A percentile compares a stretch with the other conserved stretches of the same genome.
Conservation (phyloP, 208 protist genomes). For the Trypanosoma cruzi region DNA sequence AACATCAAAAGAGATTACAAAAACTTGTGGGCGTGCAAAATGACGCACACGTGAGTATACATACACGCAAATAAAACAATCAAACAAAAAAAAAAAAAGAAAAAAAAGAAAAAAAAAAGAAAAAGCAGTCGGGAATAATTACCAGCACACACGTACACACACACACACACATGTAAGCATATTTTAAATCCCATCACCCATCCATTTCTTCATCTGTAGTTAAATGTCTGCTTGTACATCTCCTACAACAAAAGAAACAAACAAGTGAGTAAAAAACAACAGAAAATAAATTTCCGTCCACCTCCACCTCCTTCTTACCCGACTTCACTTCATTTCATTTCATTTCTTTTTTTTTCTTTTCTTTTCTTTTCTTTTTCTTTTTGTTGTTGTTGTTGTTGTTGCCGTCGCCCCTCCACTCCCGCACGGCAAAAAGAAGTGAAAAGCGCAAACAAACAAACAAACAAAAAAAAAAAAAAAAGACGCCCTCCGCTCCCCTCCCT, state of each 20-base stretch:
- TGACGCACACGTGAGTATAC: too few species aligned
- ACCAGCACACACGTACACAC: neutral
- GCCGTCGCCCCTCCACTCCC: too few species aligned
- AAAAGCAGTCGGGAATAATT: neutral
- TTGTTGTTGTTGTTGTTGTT: neutral
- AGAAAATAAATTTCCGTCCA: too few species aligned
- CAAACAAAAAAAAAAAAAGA: neutral
- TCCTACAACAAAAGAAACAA: too few species aligned
- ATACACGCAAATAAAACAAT: neutral
- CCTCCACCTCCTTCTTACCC: too few species aligned
- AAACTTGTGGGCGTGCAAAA: too few species aligned
- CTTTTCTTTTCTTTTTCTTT: slow-evolving; percentile 8
- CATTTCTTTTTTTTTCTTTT: slow-evolving; percentile 21
- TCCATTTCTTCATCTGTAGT: neutral
- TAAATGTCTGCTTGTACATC: too few species aligned
- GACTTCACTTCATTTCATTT: slow-evolving; percentile 13
- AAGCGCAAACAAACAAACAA: too few species aligned
- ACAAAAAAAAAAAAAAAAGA: too few species aligned
- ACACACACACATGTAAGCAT: neutral
- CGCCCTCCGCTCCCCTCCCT: neutral
- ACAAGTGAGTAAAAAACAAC: too few species aligned
- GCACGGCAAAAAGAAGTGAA: too few species aligned
- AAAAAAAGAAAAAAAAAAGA: slow-evolving; percentile 12
- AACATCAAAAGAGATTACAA: neutral
- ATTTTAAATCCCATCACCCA: neutral